Evolutionary conservation across 129 eudicot genomes (phyloP).

Genomic region (carrot (Daucus carota)): DNA sequence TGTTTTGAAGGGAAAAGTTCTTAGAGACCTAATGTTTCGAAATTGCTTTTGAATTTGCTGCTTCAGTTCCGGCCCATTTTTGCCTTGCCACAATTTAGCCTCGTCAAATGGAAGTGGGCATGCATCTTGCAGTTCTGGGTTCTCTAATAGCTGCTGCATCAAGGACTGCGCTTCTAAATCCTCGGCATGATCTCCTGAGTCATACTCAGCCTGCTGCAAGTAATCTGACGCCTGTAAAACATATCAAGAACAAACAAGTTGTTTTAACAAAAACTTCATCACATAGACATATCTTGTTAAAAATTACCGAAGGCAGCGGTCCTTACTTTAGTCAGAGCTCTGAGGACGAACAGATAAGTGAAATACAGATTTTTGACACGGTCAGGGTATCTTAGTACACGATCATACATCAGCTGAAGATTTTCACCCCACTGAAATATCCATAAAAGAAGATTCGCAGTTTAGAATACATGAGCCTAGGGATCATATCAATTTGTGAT

Average conservation of each 20-base stretch:
- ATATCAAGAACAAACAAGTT: constrained; percentile 4
- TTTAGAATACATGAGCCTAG: background rate
- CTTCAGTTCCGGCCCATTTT: constrained; percentile 81
- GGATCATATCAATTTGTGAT: background rate
- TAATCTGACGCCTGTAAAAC: constrained; percentile 60
- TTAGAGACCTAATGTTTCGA: constrained; percentile 68
- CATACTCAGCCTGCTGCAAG: constrained; percentile 90
- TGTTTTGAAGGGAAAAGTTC: background rate
- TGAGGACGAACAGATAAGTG: constrained; percentile 83
- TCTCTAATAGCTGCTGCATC: constrained; percentile 51
- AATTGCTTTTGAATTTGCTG: constrained; percentile 84
- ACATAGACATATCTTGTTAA: background rate
- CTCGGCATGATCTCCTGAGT: constrained; percentile 74
- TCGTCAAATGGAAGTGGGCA: constrained; percentile 97
- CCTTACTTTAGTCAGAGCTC: constrained; percentile 95
- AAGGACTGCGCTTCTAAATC: constrained; percentile 71
- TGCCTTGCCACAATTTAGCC: constrained; percentile 90
- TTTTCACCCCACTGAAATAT: constrained; percentile 93
- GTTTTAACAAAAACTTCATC: background rate
- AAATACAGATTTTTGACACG: constrained; percentile 84
- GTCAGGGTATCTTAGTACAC: constrained; percentile 83
- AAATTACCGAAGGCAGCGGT: background rate
- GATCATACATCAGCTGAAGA: constrained; percentile 68
- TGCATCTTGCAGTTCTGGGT: constrained; percentile 76
- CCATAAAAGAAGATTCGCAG: constrained; percentile 24